Evolutionary conservation across 768 basidiomycete species (phyloP), one percentile per base, ranked within the genome.

Genomic region (Lactifluus pinguis): DNA sequence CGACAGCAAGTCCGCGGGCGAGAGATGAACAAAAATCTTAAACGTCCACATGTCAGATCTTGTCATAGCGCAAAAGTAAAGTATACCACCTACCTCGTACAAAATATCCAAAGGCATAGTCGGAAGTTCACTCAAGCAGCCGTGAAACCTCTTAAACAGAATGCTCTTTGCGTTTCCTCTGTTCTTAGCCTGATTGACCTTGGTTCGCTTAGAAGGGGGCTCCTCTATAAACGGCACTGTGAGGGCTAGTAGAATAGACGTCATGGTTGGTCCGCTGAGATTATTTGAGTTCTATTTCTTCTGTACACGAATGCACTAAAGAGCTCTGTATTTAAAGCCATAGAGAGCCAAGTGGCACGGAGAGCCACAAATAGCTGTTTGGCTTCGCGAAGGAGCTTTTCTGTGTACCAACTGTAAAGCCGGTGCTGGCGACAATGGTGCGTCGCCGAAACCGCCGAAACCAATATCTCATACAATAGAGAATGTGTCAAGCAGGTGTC

Each of bases 1-100:
- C 15, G 59, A 39, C 41, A 75, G 59, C 17, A 76, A 60, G 61
- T 75, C 75, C 14, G 62, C 44, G 10, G 75, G 75, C 8, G 49
- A 59, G 14, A 76, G 66, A 41, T 69, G 66, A 0, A 49, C 45
- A 30, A 70, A 69, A 30, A 75, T 71, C 74, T 73, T 19, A 59
- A 59, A 50, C 44, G 15, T 19, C 3, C 14, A 49, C 30, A 13
- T 49, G 11, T 25, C 50, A 29, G 50, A 53, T 44, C 17, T 41
- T 41, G 17, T 8, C 44, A 17, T 6, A n/a, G 13, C 49, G 11
- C 5, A 11, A 7, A 34, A 15, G 11, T 2, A 39, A 36, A n/a
- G 47, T 25, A 14, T 39, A 45, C 25, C 19, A 41, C 52, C n/a
- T 36, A 71, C 72, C 65, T 72, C 70, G n/a, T 61, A 64, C 36